Percentiles rank a stretch among this genome's conserved stretches.
These are phyloP conservation scores for Sungouiozyma ichnusensis DNA, from an alignment of 805 yeast genomes.

Conservation along the genomic window DNA sequence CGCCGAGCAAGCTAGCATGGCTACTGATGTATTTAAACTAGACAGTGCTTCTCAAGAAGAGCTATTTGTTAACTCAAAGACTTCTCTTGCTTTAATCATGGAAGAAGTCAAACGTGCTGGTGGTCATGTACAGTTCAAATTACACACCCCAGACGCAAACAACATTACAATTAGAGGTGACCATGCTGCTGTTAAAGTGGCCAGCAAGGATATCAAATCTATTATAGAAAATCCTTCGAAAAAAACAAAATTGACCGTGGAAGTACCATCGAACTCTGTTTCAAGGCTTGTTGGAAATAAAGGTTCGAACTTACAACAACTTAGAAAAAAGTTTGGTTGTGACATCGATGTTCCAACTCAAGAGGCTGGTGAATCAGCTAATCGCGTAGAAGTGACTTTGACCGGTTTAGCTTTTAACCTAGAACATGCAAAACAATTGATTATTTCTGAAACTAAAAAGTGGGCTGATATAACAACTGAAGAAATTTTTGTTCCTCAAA, in stretches of 20 bases:
- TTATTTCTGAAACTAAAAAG: constrained; percentile 50
- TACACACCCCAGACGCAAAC: constrained; percentile 40
- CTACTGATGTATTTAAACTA: constrained; percentile 41
- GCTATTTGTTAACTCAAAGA: constrained; percentile 10
- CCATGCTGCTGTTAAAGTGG: constrained; percentile 42
- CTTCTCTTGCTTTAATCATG: constrained; percentile 18
- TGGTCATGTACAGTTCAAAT: constrained; percentile 36
- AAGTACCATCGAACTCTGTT: constrained; percentile 56
- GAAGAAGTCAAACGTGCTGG: constrained; percentile 29
- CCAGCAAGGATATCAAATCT: constrained; percentile 28
- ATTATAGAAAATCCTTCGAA: constrained; percentile 23
- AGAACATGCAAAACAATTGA: constrained; percentile 54
- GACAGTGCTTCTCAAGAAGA: constrained; percentile 46
- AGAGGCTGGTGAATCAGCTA: constrained; percentile 28
- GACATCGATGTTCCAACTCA: constrained; percentile 59
- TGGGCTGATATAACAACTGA: constrained; percentile 74
- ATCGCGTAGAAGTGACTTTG: constrained; percentile 42
- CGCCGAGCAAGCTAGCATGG: constrained; percentile 44
- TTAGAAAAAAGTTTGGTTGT: constrained; percentile 67
- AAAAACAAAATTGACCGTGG: constrained; percentile 33
- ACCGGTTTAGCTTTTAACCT: constrained; percentile 74
- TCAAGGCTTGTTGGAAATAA: constrained; percentile 83
- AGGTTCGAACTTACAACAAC: constrained; percentile 60
- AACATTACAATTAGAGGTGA: constrained; percentile 62
- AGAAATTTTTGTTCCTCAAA: constrained; percentile 58